Conservation (phyloP, 305 asterid genomes). For the Petunia hybrid region DNA sequence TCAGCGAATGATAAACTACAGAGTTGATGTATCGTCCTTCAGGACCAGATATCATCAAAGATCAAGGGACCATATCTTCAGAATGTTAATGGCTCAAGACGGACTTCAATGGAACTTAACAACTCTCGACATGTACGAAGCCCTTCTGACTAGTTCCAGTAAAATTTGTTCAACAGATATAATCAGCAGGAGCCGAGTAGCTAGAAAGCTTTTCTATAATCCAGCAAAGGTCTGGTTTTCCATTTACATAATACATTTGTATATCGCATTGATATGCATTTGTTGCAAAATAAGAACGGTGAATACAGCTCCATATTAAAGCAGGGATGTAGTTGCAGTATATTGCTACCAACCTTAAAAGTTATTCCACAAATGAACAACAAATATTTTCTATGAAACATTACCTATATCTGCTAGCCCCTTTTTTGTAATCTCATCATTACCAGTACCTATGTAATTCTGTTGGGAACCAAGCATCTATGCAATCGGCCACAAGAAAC, state of each 20-base stretch:
- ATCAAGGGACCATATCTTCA: neutral
- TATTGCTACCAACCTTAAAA: neutral
- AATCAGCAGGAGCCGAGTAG: neutral
- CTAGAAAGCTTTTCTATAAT: neutral
- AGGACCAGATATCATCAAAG: neutral
- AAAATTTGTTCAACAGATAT: constrained; percentile 2
- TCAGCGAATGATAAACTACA: neutral
- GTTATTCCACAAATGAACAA: neutral
- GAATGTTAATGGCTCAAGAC: neutral
- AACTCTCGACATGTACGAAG: neutral
- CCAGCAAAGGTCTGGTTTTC: neutral
- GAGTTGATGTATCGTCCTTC: neutral
- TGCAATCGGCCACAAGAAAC: neutral
- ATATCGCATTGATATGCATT: neutral
- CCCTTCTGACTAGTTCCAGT: neutral
- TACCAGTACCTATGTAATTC: neutral
- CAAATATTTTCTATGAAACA: neutral
- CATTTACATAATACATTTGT: neutral
- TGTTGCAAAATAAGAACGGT: neutral
- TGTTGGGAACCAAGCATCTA: neutral
- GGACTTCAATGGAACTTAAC: neutral
- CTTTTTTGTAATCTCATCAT: neutral
- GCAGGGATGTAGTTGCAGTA: neutral
- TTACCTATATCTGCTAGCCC: neutral
- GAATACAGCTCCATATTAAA: neutral